Base-by-base conservation (phyloP, 2,329 filamentous ascomycete species). In the Fusarium sp. region DNA sequence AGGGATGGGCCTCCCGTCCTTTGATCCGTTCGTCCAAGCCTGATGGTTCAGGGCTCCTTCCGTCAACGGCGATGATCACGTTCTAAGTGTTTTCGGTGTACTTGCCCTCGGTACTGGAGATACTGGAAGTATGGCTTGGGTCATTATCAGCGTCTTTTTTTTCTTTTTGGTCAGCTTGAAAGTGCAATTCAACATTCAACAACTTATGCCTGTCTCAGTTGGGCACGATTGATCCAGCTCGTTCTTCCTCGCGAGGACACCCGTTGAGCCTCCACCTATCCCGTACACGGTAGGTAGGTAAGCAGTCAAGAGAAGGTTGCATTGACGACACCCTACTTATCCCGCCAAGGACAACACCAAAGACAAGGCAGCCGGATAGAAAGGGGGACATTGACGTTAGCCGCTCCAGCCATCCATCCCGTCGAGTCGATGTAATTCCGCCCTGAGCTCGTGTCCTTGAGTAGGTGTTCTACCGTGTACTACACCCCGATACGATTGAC, bases 261-360 rank as follows among this genome's bases (percentile, higher is more conserved):
- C 50, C 33, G 39, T 50, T 41, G 35, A 48, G 52, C 27, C 48
- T 52, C 39, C 29, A 67, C 39, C 57, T 39, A 68, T 27, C 24
- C 59, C 22, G 50, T 69, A 35, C 41, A 33, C 41, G 54, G 27
- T 41, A 52, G 48, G 48, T 52, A 52, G 48, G 48, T 52, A 52
- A 52, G 48, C 29, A 52, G 37, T 62, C 33, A 45, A 54, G 52
- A 61, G 62, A 52, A 61, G 65, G 65, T 69, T 76, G 76, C 77
- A 76, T 78, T 69, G 77, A 70, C 73, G 74, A 78, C 74, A 78
- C 76, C 71, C 76, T 78, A 73, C 48, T 52, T 52, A 29, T 76
- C 74, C 67, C 50, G 31, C 59, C 58, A 62, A 77, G 52, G 39
- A 59, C 56, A 54, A 58, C 41, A 31, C 22, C 69, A 73, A 60